Conservation (phyloP, 257 asterid species). For the Solanum etuberosum region DNA sequence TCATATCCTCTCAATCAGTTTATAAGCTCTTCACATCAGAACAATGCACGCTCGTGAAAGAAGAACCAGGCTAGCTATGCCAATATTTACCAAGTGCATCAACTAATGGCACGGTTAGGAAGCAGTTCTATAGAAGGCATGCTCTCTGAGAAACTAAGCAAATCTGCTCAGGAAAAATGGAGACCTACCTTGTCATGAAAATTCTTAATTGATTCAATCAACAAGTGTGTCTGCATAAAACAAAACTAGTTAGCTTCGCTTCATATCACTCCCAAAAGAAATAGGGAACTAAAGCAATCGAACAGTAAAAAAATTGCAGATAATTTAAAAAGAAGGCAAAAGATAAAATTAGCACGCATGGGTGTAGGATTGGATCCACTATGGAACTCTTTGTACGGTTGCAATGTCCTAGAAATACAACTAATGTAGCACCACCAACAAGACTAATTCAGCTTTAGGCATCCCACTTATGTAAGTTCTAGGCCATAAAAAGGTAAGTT, state of each 20-base stretch:
- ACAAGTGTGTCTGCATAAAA: slow-evolving; percentile 29
- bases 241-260: background rate
- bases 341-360: background rate
- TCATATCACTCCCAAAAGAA: background rate
- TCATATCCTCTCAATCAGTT: background rate
- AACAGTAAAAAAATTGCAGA: background rate
- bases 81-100: background rate
- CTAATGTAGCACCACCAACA: background rate
- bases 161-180: background rate
- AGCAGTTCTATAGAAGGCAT: background rate
- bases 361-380: background rate
- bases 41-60: background rate
- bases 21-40: background rate
- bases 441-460: background rate
- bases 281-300: background rate
- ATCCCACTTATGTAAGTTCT: background rate
- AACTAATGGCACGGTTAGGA: background rate
- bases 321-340: background rate
- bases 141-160: background rate
- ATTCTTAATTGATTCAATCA: slow-evolving; percentile 27
- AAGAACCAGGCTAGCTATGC: background rate
- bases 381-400: background rate
- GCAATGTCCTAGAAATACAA: background rate
- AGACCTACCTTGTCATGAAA: slow-evolving; percentile 39
- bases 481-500: background rate